Evolutionary conservation across 23 red algal species (phyloP), one percentile per base, ranked within the genome.

Genomic region (Gracilaria domingensis): DNA sequence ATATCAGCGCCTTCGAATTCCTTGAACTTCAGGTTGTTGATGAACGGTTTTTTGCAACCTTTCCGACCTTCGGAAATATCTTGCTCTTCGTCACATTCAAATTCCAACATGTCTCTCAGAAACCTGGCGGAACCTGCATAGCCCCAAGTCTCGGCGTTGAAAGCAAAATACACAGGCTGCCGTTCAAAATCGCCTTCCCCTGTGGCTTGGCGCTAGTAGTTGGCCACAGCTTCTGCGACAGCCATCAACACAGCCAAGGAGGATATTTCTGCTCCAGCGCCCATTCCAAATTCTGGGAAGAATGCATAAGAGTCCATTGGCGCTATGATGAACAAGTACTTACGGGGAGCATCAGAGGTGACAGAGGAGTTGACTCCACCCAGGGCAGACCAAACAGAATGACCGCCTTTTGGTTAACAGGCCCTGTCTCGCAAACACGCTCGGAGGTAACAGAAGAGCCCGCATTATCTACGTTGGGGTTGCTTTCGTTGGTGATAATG

Each of bases 221-320:
- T 1, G 7, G 58, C 93, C 39, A 95, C 84, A 14, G 77, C 45
- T 54, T 90, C 85, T 20, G 84, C 75, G 18, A 91, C 85, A 26
- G 93, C 93, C 81, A 95, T 80, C 23, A 95, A 20, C 4, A 81
- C 82, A 44, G 84, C 93, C 45, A 91, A 40, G 9, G 86, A 57
- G 7, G 93, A 25, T 67, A 95, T n/a, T n/a, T n/a, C n/a, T n/a
- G n/a, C n/a, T n/a, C n/a, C n/a, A n/a, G n/a, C n/a, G n/a, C n/a
- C n/a, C 53, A 67, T 28, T 23, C 76, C 75, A 24, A 86, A 60
- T 39, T 86, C 71, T 18, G 79, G 85, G 79, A 95, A 95, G 28
- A 95, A 95, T 1, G 93, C 86, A 21, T 53, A 45, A 26, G 86
- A 91, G 66, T 95, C 93, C 93, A 95, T 91, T 12, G 85, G 86